A percentile compares a stretch with the other conserved stretches of the same genome.
Evolutionary conservation across 2,329 filamentous ascomycete genomes (phyloP).

Genomic region (Exophiala bonariae): DNA sequence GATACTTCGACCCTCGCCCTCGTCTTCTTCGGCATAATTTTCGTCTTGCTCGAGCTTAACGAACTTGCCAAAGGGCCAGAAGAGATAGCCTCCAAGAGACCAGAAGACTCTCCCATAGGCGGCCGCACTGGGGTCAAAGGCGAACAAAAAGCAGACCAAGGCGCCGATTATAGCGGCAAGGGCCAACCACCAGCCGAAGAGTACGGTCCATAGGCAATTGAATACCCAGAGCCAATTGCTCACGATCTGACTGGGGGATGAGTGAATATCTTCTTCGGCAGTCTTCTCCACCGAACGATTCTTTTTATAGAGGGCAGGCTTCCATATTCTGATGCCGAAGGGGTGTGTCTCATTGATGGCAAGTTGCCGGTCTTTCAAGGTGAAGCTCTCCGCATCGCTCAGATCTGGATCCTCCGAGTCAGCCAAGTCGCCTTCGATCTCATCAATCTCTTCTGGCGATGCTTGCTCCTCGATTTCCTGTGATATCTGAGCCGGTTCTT

Average conservation of each 20-base stretch:
- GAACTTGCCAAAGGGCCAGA: constrained; percentile 97
- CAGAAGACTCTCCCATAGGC: constrained; percentile 85
- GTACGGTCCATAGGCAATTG: constrained; percentile 84
- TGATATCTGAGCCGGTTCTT: constrained; percentile 10
- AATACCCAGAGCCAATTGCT: constrained; percentile 82
- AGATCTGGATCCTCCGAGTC: constrained; percentile 70
- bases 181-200: constrained; percentile 97
- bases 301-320: constrained; percentile 97
- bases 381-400: constrained; percentile 97
- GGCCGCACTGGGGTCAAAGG: constrained; percentile 73
- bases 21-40: constrained; percentile 88
- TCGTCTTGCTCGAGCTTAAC: constrained; percentile 92
- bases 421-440: constrained; percentile 55
- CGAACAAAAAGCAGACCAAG: constrained; percentile 74
- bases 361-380: constrained; percentile 91
- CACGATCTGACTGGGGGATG: constrained; percentile 82
- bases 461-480: constrained; percentile 38
- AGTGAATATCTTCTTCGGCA: constrained; percentile 96
- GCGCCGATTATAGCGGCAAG: constrained; percentile 73
- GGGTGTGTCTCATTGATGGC: constrained; percentile 99
- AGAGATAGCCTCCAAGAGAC: constrained; percentile 80
- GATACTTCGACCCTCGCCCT: constrained; percentile 93
- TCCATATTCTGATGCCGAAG: constrained; percentile 98
- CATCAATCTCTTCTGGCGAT: constrained; percentile 44
- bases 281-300: constrained; percentile 93